Conservation (phyloP, 345 rosid genomes). For the Rhodomyrtus tomentosa region DNA sequence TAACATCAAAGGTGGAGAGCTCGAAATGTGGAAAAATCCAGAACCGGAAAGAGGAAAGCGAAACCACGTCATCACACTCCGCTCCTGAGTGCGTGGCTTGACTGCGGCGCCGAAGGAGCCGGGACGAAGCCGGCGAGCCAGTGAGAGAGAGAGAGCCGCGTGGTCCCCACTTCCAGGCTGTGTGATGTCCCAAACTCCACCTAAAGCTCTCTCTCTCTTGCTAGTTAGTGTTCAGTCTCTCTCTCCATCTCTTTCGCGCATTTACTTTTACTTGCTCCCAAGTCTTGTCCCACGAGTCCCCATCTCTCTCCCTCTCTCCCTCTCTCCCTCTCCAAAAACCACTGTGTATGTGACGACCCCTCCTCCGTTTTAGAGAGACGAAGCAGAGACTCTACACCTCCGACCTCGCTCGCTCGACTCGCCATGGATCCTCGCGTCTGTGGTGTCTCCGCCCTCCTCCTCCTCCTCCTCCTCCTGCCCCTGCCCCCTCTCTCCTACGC, state of each 20-base stretch:
- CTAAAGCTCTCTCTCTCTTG: not conserved
- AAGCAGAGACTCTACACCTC: not conserved
- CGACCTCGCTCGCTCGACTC: not conserved
- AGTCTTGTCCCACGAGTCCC: slow-evolving; percentile 1
- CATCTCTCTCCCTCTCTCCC: not conserved
- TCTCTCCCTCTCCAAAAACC: not conserved
- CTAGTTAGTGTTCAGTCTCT: not conserved
- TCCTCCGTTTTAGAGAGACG: not conserved
- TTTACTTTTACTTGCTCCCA: not conserved
- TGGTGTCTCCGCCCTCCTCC: slow-evolving; percentile 25
- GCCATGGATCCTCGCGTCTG: slow-evolving; percentile 43
- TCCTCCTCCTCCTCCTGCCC: slow-evolving; percentile 11
- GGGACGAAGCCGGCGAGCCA: too few species aligned
- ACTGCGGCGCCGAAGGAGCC: too few species aligned
- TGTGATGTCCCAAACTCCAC: slow-evolving; percentile 1
- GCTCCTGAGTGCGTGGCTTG: too few species aligned
- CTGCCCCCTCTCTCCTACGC: slow-evolving; percentile 17
- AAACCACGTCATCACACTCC: too few species aligned
- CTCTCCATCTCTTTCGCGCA: not conserved
- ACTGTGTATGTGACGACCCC: not conserved
- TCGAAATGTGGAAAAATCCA: too few species aligned
- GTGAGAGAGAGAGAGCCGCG: slow-evolving; percentile 7
- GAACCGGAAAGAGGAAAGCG: too few species aligned
- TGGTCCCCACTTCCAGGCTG: slow-evolving; percentile 47
- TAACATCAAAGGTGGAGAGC: too few species aligned